Evolutionary conservation across 2,329 filamentous ascomycete species (phyloP), one percentile per base, ranked within the genome.

Genomic region (Aspergillus candidus): DNA sequence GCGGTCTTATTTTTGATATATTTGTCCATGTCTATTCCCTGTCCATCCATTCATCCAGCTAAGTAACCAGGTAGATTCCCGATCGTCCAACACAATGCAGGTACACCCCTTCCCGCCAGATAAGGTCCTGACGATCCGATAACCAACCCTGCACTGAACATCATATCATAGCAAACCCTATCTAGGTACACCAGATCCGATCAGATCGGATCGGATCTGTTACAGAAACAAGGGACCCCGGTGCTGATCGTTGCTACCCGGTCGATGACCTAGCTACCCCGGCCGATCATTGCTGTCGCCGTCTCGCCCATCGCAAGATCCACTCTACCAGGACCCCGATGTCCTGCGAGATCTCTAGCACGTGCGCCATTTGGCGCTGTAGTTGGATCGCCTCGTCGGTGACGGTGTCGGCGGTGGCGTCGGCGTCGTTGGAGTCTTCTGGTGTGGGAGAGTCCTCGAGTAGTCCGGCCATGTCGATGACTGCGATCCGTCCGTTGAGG

Each of bases 261-360:
- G n/a, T n/a, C n/a, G n/a, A n/a, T n/a, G n/a, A n/a, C n/a, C 38
- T 27, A 41, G 18, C 32, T 32, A 29, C 11, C 38, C 38, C 22
- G 2, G 22, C 18, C 18, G 22, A 27, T 10, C 22, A 27, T 10
- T 30, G 22, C 22, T 27, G 22, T 3, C 56, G 60, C 49, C 61
- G 61, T 42, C 59, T 57, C 50, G 58, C 51, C 62, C 60, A 65
- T 49, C 56, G 60, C 39, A 68, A 46, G 45, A 70, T 59, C 67
- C 69, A 72, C 59, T 72, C 69, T 18, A 72, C 67, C 32, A 70
- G 44, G 33, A 67, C 56, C 12, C 70, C 67, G 43, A 72, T 50
- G 55, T 72, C 69, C 49, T 72, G 69, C n/a, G 67, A 69, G 17
- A 59, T 57, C 48, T 70, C 68, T 22, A 73, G 52, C 31, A 70